These are phyloP conservation scores for Phytophthora uliginosa DNA, from an alignment of 352 stramenopile genomes.

Conservation along the genomic window DNA sequence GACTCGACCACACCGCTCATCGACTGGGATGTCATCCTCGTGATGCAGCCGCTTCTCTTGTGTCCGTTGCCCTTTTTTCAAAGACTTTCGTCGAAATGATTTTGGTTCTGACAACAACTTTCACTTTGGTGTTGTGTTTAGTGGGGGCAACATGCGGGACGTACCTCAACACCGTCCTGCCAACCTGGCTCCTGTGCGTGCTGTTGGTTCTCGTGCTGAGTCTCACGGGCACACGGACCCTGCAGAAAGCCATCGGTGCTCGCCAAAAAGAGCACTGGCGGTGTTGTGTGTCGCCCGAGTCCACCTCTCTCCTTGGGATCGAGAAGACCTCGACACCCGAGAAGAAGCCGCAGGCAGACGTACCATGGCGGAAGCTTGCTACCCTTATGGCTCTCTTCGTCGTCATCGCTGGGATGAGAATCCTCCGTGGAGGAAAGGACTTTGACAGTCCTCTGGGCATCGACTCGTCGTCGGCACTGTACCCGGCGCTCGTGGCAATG, in stretches of 20 bases:
- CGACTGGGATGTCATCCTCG: constrained; percentile 98
- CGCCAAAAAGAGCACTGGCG: constrained; percentile 88
- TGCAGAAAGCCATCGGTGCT: constrained; percentile 92
- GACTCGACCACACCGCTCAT: constrained; percentile 93
- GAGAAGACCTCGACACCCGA: constrained; percentile 19
- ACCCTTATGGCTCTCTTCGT: constrained; percentile 89
- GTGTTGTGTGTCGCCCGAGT: constrained; percentile 36
- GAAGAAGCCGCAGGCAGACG: constrained; percentile 42
- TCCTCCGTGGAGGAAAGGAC: constrained; percentile 91
- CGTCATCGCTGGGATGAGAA: constrained; percentile 91
- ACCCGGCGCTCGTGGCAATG: constrained; percentile 72
- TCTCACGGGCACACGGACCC: constrained; percentile 88
- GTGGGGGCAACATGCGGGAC: constrained; percentile 83
- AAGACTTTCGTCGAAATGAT: neutral
- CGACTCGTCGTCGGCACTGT: constrained; percentile 79
- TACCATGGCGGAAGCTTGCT: constrained; percentile 86
- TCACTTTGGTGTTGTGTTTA: constrained; percentile 21
- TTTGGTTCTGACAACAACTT: constrained; percentile 1
- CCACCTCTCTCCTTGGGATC: constrained; percentile 22
- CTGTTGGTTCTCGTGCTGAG: constrained; percentile 92
- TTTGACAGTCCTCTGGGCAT: constrained; percentile 94
- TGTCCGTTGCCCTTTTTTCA: constrained; percentile 43
- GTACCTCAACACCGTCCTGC: constrained; percentile 93
- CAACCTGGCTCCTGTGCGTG: constrained; percentile 90
- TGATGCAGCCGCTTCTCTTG: constrained; percentile 95